A percentile compares a stretch with the other conserved stretches of the same genome.
Conservation (phyloP, 108 stramenopile genomes). For the Cyclotella distinguenda region DNA sequence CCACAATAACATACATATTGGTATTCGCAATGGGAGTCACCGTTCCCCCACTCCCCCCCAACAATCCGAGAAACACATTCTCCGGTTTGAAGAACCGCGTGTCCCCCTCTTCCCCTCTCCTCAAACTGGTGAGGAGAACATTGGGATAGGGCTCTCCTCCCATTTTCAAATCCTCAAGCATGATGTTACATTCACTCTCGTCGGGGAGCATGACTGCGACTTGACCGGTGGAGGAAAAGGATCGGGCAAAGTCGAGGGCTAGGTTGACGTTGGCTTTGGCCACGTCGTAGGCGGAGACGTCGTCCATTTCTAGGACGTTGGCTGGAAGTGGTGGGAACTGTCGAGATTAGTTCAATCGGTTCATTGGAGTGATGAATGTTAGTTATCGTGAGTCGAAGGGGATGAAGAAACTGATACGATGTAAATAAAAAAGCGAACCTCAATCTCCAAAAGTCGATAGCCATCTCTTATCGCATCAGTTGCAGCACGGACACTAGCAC, state of each 20-base stretch:
- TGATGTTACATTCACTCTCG: conserved; percentile 73
- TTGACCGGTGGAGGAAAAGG: conserved; percentile 55
- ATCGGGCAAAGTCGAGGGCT: conserved; percentile 82
- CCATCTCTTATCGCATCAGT: conserved; percentile 76
- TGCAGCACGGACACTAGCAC: conserved; percentile 62
- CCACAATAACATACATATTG: conserved; percentile 82
- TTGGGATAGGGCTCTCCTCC: conserved; percentile 56
- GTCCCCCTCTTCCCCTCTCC: conserved; percentile 63
- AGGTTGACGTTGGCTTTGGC: conserved; percentile 90
- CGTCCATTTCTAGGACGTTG: conserved; percentile 87
- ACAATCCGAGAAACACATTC: conserved; percentile 75
- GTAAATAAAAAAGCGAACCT: conserved; percentile 44
- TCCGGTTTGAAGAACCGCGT: conserved; percentile 82
- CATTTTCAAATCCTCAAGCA: conserved; percentile 55
- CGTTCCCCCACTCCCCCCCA: conserved; percentile 73
- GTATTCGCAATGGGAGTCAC: conserved; percentile 65
- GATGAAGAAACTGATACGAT: background rate
- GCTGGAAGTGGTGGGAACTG: conserved; percentile 87
- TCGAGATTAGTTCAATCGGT: too few species aligned
- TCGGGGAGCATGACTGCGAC: conserved; percentile 83
- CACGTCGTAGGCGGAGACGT: conserved; percentile 90
- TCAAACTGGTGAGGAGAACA: conserved; percentile 57
- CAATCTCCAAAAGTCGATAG: conserved; percentile 83
- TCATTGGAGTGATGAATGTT: background rate
- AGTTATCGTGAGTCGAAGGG: background rate